Percentiles rank a stretch among this genome's conserved stretches.
These are phyloP conservation scores for Aurantiochytrium sp. DNA, from an alignment of 108 stramenopile species.

Conservation along the genomic window DNA sequence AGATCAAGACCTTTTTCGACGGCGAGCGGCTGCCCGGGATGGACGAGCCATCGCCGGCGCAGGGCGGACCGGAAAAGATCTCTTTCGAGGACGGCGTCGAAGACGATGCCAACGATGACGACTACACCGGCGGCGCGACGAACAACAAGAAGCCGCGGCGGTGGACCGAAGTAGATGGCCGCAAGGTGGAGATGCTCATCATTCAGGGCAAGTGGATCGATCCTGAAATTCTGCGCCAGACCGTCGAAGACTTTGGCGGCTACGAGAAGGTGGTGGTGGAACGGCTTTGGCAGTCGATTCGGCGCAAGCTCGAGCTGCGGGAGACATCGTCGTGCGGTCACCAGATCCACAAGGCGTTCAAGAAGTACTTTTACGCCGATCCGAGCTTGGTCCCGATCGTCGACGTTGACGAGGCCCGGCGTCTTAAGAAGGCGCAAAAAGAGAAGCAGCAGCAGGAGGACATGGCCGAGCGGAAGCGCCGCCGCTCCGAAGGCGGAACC, in stretches of 20 bases:
- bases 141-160: background rate
- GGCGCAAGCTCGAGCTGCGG: background rate
- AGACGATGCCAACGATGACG: background rate
- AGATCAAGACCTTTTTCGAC: slow-evolving; percentile 2
- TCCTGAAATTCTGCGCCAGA: background rate
- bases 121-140: background rate
- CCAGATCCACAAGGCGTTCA: background rate
- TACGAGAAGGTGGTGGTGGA: slow-evolving; percentile 6
- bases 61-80: background rate
- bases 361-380: background rate
- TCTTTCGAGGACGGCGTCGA: background rate
- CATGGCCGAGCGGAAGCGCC: background rate
- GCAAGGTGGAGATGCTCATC: background rate
- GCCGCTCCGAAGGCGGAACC: background rate
- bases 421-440: background rate
- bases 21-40: background rate
- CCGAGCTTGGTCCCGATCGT: background rate
- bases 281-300: background rate
- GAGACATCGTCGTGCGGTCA: background rate
- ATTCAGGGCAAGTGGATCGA: slow-evolving; percentile 16
- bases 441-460: background rate
- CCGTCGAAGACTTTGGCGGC: background rate
- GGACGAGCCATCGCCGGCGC: background rate
- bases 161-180: background rate
- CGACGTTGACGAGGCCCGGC: background rate